A percentile compares a stretch with the other conserved stretches of the same genome.
These are phyloP conservation scores for Solanum etuberosum DNA, from an alignment of 257 asterid species.

Conservation along the genomic window DNA sequence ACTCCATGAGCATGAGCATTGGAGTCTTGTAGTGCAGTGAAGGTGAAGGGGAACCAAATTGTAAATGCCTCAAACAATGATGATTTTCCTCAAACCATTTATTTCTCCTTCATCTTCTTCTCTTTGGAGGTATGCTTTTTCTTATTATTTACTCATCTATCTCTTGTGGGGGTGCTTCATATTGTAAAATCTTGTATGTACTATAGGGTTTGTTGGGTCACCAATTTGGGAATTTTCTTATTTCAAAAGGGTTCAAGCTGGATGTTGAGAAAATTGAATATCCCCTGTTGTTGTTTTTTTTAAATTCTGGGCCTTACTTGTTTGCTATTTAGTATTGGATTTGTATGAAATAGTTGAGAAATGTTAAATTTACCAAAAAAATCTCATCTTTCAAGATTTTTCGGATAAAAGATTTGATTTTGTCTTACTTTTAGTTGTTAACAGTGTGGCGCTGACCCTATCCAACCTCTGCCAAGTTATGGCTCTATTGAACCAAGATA, in stretches of 20 bases:
- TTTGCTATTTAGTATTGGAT: not conserved
- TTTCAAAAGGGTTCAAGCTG: not conserved
- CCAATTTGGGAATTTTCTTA: not conserved
- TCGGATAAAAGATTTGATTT: not conserved
- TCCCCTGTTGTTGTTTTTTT: not conserved
- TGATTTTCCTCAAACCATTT: slow-evolving; percentile 58
- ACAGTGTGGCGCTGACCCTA: not conserved
- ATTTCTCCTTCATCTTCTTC: slow-evolving; percentile 52
- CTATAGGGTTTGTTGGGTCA: not conserved
- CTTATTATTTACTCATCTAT: not conserved
- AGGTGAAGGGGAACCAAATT: not conserved
- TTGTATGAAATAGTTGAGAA: not conserved
- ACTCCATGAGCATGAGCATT: not conserved
- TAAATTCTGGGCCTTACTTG: not conserved
- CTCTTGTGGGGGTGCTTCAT: not conserved
- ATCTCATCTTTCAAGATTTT: not conserved
- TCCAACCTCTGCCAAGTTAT: not conserved
- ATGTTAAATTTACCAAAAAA: not conserved
- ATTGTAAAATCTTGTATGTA: not conserved
- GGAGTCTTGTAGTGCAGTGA: not conserved
- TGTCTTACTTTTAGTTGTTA: not conserved
- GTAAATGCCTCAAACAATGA: slow-evolving; percentile 40
- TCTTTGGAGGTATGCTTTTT: slow-evolving; percentile 36
- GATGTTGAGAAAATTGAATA: not conserved
- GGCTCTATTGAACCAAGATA: not conserved